Evolutionary conservation across 148 eudicot species (phyloP), one percentile per base, ranked within the genome.

Genomic region (Amaranthus cruentus): DNA sequence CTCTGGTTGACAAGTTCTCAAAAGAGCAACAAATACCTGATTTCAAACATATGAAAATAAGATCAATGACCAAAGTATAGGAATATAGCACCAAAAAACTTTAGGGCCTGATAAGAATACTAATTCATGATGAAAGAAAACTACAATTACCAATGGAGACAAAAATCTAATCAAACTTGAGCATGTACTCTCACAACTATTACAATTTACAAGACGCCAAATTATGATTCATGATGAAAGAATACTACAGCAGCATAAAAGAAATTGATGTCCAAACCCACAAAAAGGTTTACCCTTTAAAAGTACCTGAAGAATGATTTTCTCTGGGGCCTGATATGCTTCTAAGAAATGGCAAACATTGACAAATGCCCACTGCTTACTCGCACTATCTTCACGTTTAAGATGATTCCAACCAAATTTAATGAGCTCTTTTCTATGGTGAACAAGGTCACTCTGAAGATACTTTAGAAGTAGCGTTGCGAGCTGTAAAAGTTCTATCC

Each of bases 381-480:
- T 96, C 47, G 99, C 96, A 82, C 97, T 92, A 75, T 96, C 99
- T 85, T 96, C 99, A 75, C 99, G 99, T 79, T 96, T 96, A 44
- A 96, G 99, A 84, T 96, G 99, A 87, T 96, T 92, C 99, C 99
- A 96, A 38, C 99, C 99, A 87, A 96, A 96, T 76, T 96, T 96
- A 58, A 96, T 92, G 58, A 96, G 96, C 84, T 96, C 99, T 80
- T 96, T 96, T 70, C 99, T 85, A 73, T 96, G 97, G 68, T 87
- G 89, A 75, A 96, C 96, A 81, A 96, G 97, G 76, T 96, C 97
- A 81, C 82, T 82, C 81, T 92, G 99, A 68, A 92, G 97, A 85
- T 92, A 86, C 76, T 96, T 96, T 67, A 96, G 92, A 74, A 96
- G 97, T 75, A 96, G 73, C 49, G 99, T 96, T 7, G 97, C 99